A percentile compares a stretch with the other conserved stretches of the same genome.
Evolutionary conservation across 495 filamentous ascomycete species (phyloP).

Genomic region (Oidiodendron maius): DNA sequence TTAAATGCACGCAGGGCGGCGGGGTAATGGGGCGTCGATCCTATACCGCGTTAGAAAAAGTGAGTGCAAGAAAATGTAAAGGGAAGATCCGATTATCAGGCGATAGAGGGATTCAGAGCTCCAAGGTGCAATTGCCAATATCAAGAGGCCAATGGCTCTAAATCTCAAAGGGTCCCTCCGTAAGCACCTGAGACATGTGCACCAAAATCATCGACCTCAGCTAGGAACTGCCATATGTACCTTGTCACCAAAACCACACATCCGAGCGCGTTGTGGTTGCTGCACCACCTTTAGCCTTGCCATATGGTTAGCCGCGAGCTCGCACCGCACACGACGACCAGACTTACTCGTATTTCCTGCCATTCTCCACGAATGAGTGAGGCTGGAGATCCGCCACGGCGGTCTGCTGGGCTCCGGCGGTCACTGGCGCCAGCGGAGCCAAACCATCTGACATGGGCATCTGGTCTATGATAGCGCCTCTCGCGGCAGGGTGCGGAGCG

Average conservation of each 20-base stretch:
- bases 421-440: conserved; percentile 3
- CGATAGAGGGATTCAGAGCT: no score
- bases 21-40: conserved; percentile 95
- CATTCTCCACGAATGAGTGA: neutral
- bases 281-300: conserved; percentile 79
- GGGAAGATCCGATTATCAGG: no score
- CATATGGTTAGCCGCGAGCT: neutral
- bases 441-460: conserved; percentile 7
- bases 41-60: conserved; percentile 35
- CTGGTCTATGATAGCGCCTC: conserved; percentile 8
- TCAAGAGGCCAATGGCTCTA: no score
- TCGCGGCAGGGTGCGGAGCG: conserved; percentile 4
- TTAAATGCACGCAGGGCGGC: conserved; percentile 82
- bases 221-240: conserved; percentile 35
- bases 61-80: neutral
- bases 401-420: conserved; percentile 5
- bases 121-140: no score
- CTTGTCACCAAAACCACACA: conserved; percentile 99
- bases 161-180: no score
- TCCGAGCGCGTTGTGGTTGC: conserved; percentile 88
- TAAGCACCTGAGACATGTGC: no score
- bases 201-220: no score
- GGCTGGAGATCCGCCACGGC: conserved; percentile 3
- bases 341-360: conserved; percentile 3
- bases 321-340: neutral